Conservation (phyloP, 2,329 filamentous ascomycete species). For the Colletotrichum destructivum region DNA sequence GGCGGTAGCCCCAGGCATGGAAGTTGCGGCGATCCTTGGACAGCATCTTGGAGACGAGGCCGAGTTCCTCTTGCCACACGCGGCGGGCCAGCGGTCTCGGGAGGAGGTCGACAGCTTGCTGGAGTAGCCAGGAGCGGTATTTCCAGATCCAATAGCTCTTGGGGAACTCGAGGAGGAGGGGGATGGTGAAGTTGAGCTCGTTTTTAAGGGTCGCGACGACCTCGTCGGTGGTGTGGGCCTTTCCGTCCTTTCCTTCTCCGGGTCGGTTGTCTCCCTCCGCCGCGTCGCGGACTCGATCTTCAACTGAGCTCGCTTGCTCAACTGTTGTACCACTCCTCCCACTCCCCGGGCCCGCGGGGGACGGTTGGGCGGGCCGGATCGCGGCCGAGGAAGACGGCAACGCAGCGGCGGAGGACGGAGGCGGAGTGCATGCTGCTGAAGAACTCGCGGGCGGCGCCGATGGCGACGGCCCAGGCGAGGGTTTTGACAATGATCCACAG, state of each 20-base stretch:
- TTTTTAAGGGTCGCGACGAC: constrained; percentile 61
- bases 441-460: constrained; percentile 70
- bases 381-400: constrained; percentile 66
- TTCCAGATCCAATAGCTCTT: constrained; percentile 99
- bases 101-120: constrained; percentile 78
- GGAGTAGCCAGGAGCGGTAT: constrained; percentile 88
- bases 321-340: constrained; percentile 71
- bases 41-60: constrained; percentile 89
- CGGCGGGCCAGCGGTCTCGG: constrained; percentile 68
- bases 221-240: constrained; percentile 43
- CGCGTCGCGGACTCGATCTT: constrained; percentile 20
- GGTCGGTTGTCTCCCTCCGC: not conserved
- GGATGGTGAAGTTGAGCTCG: constrained; percentile 87
- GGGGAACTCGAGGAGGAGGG: constrained; percentile 86
- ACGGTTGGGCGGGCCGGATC: constrained; percentile 63
- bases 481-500: constrained; percentile 71
- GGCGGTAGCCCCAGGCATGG: constrained; percentile 94
- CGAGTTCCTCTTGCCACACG: constrained; percentile 89
- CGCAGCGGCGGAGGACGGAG: constrained; percentile 75
- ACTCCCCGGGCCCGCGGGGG: constrained; percentile 57
- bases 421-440: constrained; percentile 69
- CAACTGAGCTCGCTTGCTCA: constrained; percentile 54
- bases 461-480: constrained; percentile 64
- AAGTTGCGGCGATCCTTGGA: constrained; percentile 90
- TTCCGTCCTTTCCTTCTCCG: constrained; percentile 18